Evolutionary conservation across 495 filamentous ascomycete species (phyloP), one percentile per base, ranked within the genome.

Genomic region (Symbiotaphrina buchneri): DNA sequence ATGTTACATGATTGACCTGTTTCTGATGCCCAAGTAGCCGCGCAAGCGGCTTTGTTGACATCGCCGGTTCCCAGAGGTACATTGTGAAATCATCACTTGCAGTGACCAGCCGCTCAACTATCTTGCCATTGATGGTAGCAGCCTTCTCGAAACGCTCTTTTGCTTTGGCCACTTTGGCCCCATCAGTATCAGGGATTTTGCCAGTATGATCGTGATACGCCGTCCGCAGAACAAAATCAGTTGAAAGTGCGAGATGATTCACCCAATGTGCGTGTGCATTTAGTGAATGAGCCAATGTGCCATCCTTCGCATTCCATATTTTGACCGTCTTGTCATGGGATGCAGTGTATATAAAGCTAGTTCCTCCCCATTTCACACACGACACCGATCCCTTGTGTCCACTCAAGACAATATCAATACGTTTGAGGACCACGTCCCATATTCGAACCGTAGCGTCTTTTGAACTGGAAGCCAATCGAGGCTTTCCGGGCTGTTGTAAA

Each of bases 81-180:
- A 95, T 87, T 4, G 87, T 95, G 53, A 80, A 87, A 45, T 99
- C 90, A 42, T 99, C 87, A 43, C 71, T 77, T 2, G 85, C 90
- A 1, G 81, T 83, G 2, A 91, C 82, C 2, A 94, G 56, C 13
- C 82, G 68, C 52, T 99, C 87, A 2, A 77, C 66, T 22, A 87
- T 63, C 41, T 74, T 68, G 31, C 75, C 77, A 22, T 73, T 64
- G 22, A 82, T 59, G 8, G 65, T 85, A 5, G 84, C 84, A 5
- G 84, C 82, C 41, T 81, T 76, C 40, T 84, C 68, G 45, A 90
- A 95, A n/a, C 82, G 66, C 40, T 79, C 65, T 42, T 65, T 70
- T 0, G 87, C 83, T 40, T 81, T 81, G 6, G 60, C 58, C 19
- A 71, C 50, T 49, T 78, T 87, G 27, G 61, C 78, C 31, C 76